Conservation (phyloP, 2,329 filamentous ascomycete genomes). For the Hypoxylon sp. region DNA sequence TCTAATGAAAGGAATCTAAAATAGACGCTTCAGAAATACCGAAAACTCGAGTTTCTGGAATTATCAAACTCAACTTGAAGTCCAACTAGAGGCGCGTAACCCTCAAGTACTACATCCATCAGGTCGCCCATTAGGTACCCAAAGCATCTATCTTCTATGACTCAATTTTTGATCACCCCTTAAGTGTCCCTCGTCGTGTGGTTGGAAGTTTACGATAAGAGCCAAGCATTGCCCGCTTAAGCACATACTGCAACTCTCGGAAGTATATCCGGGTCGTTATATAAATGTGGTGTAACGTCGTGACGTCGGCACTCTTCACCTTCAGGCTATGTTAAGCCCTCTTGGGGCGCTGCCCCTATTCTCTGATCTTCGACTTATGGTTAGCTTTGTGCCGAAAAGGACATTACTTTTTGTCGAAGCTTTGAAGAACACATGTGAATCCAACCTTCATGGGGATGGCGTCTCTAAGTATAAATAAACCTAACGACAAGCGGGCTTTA, state of each 20-base stretch:
- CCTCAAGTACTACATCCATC: conserved; percentile 37
- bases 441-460: conserved; percentile 28
- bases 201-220: background rate
- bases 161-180: background rate
- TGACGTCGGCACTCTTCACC: conserved; percentile 30
- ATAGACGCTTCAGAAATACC: background rate
- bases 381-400: conserved; percentile 35
- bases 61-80: background rate
- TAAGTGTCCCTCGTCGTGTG: background rate
- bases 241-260: conserved; percentile 33
- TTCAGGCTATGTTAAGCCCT: conserved; percentile 37
- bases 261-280: conserved; percentile 27
- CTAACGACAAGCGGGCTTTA: conserved; percentile 37
- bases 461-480: conserved; percentile 31
- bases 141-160: conserved; percentile 30
- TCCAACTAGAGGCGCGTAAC: too few species aligned
- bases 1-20: background rate
- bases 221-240: conserved; percentile 25
- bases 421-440: conserved; percentile 39
- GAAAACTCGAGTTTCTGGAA: background rate
- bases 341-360: conserved; percentile 25
- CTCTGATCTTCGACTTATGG: conserved; percentile 23
- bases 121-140: conserved; percentile 32
- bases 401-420: conserved; percentile 35
- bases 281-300: conserved; percentile 27